Evolutionary conservation across 2,329 filamentous ascomycete species (phyloP), one percentile per base, ranked within the genome.

Genomic region (Venturia aucupariae): DNA sequence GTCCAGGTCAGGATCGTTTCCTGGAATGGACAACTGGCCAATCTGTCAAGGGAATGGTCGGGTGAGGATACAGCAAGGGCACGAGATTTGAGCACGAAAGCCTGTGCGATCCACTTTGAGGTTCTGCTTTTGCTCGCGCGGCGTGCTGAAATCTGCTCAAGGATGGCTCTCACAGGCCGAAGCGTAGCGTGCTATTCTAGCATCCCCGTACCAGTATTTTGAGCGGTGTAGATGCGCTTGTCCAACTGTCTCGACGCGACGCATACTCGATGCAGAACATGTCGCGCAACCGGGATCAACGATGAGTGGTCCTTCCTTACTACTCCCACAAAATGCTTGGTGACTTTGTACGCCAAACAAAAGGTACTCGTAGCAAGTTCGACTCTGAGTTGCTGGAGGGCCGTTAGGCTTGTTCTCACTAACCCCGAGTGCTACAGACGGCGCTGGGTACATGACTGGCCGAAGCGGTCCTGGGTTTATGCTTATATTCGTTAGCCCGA

Each of bases 1-100:
- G 51, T 57, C 51, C 51, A 57, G 51, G 30, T 35, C 51, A 57
- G 51, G 30, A 57, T 57, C n/a, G 30, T 57, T 57, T 57, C 30
- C 51, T 35, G 17, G 27, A 57, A 57, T 35, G 51, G 30, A 57
- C 27, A 57, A 38, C 30, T 38, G 51, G 27, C 51, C 51, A 57
- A 57, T 35, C 30, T 57, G 27, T 38, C 27, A 2, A 19, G 30
- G 30, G 5, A 32, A 2, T 35, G 51, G 51, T 35, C 51, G 1
- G 30, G 51, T 19, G 30, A 57, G 30, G 51, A 15, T 32, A 15
- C 51, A n/a, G n/a, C n/a, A 57, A 55, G 51, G 51, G 27, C 27
- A 55, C 30, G 27, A 32, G 51, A 35, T 55, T 55, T 35, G 35
- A 27, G 27, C n/a, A 55, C 51, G 51, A 27, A 55, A 55, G 51